Conservation (phyloP, 208 protist genomes). For the Paratrypanosoma confusum region DNA sequence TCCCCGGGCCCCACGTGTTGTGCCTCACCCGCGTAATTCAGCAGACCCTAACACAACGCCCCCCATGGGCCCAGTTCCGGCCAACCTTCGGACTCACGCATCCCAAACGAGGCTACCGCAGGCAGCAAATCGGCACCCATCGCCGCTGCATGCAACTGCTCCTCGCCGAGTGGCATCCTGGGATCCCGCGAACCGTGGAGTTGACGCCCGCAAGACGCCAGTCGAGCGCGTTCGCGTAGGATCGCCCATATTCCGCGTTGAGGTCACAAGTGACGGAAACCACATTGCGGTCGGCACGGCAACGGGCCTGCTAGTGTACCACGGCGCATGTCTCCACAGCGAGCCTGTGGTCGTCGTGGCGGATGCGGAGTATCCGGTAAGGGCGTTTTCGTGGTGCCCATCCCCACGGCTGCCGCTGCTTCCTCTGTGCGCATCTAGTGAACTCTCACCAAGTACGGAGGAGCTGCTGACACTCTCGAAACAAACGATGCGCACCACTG, state of each 20-base stretch:
- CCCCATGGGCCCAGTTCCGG: too few relatives aligned
- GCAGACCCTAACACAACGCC: too few relatives aligned
- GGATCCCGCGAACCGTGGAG: neutral
- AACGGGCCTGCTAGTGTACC: slow-evolving; percentile 19
- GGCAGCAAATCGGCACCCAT: neutral
- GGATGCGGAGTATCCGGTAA: slow-evolving; percentile 10
- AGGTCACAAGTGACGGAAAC: slow-evolving; percentile 17
- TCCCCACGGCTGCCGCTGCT: slow-evolving; percentile 1
- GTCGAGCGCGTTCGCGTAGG: slow-evolving; percentile 21
- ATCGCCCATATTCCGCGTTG: slow-evolving; percentile 19
- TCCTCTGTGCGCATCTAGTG: neutral
- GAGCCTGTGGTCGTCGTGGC: slow-evolving; percentile 10
- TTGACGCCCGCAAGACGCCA: too few relatives aligned
- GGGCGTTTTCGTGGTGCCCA: slow-evolving; percentile 21
- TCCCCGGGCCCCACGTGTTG: too few relatives aligned
- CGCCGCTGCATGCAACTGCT: neutral
- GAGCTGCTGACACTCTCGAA: too few relatives aligned
- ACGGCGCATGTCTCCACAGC: slow-evolving; percentile 6
- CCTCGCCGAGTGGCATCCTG: neutral
- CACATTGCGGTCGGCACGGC: slow-evolving; percentile 25
- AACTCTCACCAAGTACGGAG: neutral
- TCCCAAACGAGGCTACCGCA: too few relatives aligned
- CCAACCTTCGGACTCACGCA: too few relatives aligned
- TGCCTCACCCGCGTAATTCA: too few relatives aligned
- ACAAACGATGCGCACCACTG: too few relatives aligned